Evolutionary conservation across 768 basidiomycete genomes (phyloP).

Genomic region (Sporobolomyces pararoseus): DNA sequence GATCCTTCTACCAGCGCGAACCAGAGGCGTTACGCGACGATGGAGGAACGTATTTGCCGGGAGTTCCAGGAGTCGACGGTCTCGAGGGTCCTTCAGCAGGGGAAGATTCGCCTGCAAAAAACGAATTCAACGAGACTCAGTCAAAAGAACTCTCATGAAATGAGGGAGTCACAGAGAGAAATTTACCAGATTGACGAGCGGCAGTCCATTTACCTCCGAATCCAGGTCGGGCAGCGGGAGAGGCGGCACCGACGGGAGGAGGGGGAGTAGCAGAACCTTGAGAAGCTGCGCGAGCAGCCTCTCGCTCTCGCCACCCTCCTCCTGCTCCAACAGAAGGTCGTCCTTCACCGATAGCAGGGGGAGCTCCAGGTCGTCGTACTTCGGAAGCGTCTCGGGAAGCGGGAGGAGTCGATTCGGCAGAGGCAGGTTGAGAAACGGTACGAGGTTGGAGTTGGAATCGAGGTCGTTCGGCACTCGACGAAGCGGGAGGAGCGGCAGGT

Average conservation of each 20-base stretch:
- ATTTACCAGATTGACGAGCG: conserved; percentile 13
- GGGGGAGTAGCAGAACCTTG: conserved; percentile 2
- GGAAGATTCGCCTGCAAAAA: conserved; percentile 9
- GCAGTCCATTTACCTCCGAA: conserved; percentile 21
- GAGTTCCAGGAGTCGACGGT: conserved; percentile 10
- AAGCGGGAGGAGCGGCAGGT: not conserved
- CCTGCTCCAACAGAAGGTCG: conserved; percentile 2
- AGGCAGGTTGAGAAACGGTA: conserved; percentile 10
- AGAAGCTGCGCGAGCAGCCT: conserved; percentile 30
- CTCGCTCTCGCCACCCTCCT: conserved; percentile 34
- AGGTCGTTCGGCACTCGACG: conserved; percentile 30
- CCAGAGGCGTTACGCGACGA: conserved; percentile 9
- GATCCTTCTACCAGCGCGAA: conserved; percentile 17
- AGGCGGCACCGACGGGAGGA: conserved; percentile 15
- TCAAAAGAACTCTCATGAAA: too few relatives aligned
- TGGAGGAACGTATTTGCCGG: conserved; percentile 1
- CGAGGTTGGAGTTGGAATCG: conserved; percentile 29
- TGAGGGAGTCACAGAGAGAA: not conserved
- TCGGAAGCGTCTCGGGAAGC: conserved; percentile 20
- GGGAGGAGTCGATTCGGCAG: conserved; percentile 19
- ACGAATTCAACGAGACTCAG: too few relatives aligned
- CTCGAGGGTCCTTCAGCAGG: conserved; percentile 7
- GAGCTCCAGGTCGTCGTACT: conserved; percentile 4
- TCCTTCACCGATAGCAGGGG: conserved; percentile 25
- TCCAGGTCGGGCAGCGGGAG: not conserved